A percentile compares a stretch with the other conserved stretches of the same genome.
phyloP scores from a whole-genome alignment of 495 filamentous ascomycete genomes.

The Penicillium lagena region DNA sequence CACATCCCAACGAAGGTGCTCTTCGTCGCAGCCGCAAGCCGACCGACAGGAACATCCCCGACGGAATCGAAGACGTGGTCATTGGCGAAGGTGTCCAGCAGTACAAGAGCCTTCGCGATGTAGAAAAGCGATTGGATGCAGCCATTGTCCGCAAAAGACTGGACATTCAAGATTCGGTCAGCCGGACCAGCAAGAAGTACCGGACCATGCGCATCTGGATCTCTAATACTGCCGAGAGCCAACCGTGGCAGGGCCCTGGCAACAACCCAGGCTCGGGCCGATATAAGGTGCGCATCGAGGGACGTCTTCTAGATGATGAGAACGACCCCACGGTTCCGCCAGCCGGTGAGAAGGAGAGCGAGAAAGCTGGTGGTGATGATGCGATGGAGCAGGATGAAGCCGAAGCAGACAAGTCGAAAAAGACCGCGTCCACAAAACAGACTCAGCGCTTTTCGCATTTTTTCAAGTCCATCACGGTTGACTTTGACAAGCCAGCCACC shows the following conservation, averaged over 20 bases:
- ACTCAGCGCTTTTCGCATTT: slow-evolving; percentile 80
- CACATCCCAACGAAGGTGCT: slow-evolving; percentile 42
- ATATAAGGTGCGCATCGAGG: slow-evolving; percentile 91
- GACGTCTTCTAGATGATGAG: slow-evolving; percentile 74
- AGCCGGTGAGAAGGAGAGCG: slow-evolving; percentile 56
- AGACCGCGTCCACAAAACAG: slow-evolving; percentile 32
- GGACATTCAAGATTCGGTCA: slow-evolving; percentile 81
- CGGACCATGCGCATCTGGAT: slow-evolving; percentile 91
- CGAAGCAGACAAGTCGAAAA: slow-evolving; percentile 28
- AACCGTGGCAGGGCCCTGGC: slow-evolving; percentile 72
- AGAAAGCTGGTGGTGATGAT: slow-evolving; percentile 26
- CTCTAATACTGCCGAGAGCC: slow-evolving; percentile 89
- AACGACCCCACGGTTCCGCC: slow-evolving; percentile 38
- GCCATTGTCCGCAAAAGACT: slow-evolving; percentile 92
- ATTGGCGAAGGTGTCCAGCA: slow-evolving; percentile 76
- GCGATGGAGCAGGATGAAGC: slow-evolving; percentile 56
- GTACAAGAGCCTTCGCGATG: slow-evolving; percentile 75
- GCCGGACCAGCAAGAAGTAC: slow-evolving; percentile 71
- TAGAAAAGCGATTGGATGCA: slow-evolving; percentile 85
- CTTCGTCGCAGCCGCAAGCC: slow-evolving; percentile 79
- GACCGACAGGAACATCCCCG: slow-evolving; percentile 89
- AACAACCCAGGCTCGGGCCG: slow-evolving; percentile 45
- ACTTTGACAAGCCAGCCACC: slow-evolving; percentile 63
- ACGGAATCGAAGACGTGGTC: slow-evolving; percentile 72
- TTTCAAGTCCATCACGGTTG: slow-evolving; percentile 84